Base-by-base conservation (phyloP, 768 basidiomycete species). In the Rubroboletus satanas region DNA sequence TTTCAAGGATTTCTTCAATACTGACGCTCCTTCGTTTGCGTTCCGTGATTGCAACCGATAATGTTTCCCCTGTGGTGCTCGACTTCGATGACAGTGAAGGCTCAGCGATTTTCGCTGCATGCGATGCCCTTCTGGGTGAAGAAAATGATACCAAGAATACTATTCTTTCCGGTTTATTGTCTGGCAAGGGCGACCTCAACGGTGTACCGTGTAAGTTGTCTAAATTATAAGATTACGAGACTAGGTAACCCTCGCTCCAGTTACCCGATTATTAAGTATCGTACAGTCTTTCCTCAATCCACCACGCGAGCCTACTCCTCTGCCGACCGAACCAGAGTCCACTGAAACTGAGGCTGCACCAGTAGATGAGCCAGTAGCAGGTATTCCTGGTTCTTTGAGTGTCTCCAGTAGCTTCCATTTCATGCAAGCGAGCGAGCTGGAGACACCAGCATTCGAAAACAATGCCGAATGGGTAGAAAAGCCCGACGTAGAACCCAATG, bases 351-450 rank as follows among this genome's bases (percentile, higher is more conserved):
- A 76, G 36, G 54, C 62, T 28, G 60, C 68, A 14, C 59, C 58
- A 3, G 53, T 54, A 21, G 58, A 57, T 33, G 69, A 70, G 42
- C 59, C 68, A 31, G 75, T 79, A 36, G 70, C 74, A 46, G 79
- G 73, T 52, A 70, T 81, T 42, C 75, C 81, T 14, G 67, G 66
- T 28, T 42, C 62, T 57, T 45, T 64, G 71, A 62, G 69, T 70
- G 60, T 66, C 71, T 74, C 83, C 0, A 77, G 78, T 52, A 81
- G 83, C 70, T 86, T 90, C 78, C 82, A 81, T 63, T 93, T 92
- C 70, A 87, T 93, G 74, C 85, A 90, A 69, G 86, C 80, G 54
- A 90, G 89, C 67, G 90, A 92, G 62, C 75, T 91, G 35, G 89
- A 88, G 57, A 66, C 76, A 0, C 45, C 77, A 21, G 62, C 76